Evolutionary conservation across 2,329 filamentous ascomycete genomes (phyloP), one percentile per base, ranked within the genome.

Genomic region (Botryotinia globosa): DNA sequence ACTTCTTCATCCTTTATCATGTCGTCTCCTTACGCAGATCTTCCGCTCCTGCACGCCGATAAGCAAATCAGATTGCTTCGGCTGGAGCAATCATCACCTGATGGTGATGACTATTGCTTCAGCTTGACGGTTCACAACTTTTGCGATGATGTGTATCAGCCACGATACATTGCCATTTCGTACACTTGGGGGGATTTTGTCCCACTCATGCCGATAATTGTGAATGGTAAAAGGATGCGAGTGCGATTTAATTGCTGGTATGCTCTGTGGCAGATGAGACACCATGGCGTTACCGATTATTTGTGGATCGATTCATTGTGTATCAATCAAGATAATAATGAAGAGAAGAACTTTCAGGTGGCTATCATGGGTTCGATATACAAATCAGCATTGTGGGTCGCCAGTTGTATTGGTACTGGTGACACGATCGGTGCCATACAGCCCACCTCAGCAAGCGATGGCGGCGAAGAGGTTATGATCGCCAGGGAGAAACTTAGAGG

Each of bases 301-400:
- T 32, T 77, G 9, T 77, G 74, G 74, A 73, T 74, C 3, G 76
- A 75, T 72, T 73, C 73, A 6, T n/a, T 76, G 1, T 77, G 76
- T 29, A 76, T 77, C 48, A 69, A 76, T 63, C 75, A 77, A 61
- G 56, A 58, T 3, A 54, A 76, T 29, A 56, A 69, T 25, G 48
- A 37, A 3, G 74, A 77, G 39, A 74, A 72, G 48, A 73, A 66
- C 22, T 61, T 65, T 1, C 75, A 77, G 37, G 71, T 77, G 1
- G 54, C 71, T 7, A 51, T 59, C 4, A 77, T 76, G 74, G 65
- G 74, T 44, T 69, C 69, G 34, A 59, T 76, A 20, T 76, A 76
- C n/a, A 63, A 48, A 9, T 71, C 70, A 42, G 75, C 75, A 20
- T 44, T 73, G 12, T 72, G 68, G 14, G 74, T 76, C 0, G 71